Base-by-base conservation (phyloP, 2,329 filamentous ascomycete species). In the Tolypocladium inflatum region DNA sequence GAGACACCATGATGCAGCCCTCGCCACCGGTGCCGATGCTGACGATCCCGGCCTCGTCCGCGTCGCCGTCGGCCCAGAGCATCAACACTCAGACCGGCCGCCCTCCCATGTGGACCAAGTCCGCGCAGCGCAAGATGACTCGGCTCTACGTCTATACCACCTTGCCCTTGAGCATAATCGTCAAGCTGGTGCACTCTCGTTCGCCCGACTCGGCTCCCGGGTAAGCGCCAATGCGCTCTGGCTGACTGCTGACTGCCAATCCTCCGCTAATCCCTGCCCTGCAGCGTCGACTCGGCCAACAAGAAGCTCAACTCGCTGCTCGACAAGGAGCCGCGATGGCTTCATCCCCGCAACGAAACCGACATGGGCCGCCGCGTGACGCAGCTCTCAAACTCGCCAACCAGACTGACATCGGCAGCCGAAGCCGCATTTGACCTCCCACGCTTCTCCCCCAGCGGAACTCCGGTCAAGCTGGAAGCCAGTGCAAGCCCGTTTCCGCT, bases 271-370 rank as follows among this genome's bases (percentile, higher is more conserved):
- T 48, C n/a, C 50, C 7, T 37, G 56, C 35, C 26, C 17, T 58
- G 35, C 53, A 39, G 53, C 52, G 30, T 57, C 51, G 81, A 84
- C 63, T 83, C 82, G 35, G 81, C 79, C 39, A 81, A 82, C 64
- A 84, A 85, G 70, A 82, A 79, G 26, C 76, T 84, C 62, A 79
- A 80, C 57, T 71, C 73, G 9, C 76, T 83, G 60, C 75, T 85
- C 38, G 81, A 83, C 61, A 82, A 84, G 60, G 80, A 85, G 42
- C 80, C 81, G 37, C 76, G 82, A 65, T 83, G 81, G 75, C 72
- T 84, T 55, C 78, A 80, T 23, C 81, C 82, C 1, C 76, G 75
- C 59, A 76, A 72, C 41, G 71, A 76, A 13, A 72, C 75, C 21
- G 81, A 84, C 55, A 81, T 83, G 76, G 71, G 71, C 51, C 74